phyloP scores from a whole-genome alignment of 352 stramenopile species.

The Peronosclerospora sorghi region DNA sequence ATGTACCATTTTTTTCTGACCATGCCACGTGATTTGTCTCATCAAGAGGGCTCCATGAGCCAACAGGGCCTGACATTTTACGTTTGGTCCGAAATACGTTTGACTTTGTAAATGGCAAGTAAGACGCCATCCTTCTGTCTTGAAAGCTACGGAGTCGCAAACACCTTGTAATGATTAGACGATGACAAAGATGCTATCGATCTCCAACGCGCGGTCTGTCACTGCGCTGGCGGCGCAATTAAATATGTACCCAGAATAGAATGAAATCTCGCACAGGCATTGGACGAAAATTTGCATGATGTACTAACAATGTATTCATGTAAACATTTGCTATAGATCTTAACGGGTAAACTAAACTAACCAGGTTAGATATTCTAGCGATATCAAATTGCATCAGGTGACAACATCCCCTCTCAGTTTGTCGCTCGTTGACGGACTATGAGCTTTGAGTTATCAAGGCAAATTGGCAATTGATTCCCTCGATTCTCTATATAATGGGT shows the following conservation, averaged over 20 bases:
- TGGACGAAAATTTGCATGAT: background rate
- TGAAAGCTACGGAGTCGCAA: background rate
- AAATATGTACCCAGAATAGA: conserved; percentile 3
- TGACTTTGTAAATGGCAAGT: conserved; percentile 23
- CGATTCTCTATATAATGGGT: no score
- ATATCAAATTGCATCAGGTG: no score
- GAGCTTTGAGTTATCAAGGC: no score
- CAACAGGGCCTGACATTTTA: conserved; percentile 44
- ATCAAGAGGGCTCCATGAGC: conserved; percentile 24
- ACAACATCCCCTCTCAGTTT: no score
- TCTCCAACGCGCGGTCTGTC: background rate
- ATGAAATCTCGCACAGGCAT: background rate
- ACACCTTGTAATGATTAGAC: no score
- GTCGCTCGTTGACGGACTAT: no score
- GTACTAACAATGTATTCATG: no score
- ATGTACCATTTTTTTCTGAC: conserved; percentile 3
- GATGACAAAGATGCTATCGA: no score
- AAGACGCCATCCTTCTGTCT: conserved; percentile 21
- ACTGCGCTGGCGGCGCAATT: background rate
- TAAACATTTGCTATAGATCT: no score
- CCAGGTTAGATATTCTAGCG: no score
- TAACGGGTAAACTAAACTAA: no score
- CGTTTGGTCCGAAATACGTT: conserved; percentile 35
- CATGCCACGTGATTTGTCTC: conserved; percentile 17
- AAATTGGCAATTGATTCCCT: no score